Conservation (phyloP, 179 eudicot genomes). For the Silene vulgaris region DNA sequence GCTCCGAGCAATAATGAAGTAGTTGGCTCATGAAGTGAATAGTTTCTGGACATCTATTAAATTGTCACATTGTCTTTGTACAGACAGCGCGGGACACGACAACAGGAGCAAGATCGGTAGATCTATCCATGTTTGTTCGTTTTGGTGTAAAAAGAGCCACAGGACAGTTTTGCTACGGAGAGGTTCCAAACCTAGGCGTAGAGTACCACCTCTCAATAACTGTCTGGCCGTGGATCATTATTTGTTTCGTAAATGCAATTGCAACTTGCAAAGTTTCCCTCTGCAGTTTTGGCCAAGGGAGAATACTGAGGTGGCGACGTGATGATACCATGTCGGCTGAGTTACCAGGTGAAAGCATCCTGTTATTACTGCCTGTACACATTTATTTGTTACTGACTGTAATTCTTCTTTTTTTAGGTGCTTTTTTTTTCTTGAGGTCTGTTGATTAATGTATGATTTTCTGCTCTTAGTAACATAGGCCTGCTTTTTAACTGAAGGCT, state of each 20-base stretch:
- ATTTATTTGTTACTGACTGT: conserved; percentile 18
- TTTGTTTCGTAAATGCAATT: no score
- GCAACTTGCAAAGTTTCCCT: no score
- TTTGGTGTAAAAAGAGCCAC: neutral
- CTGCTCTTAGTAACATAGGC: neutral
- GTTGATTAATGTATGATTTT: neutral
- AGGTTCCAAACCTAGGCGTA: neutral
- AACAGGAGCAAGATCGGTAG: neutral
- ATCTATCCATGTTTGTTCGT: neutral
- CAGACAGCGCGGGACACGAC: neutral
- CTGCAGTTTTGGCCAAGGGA: neutral
- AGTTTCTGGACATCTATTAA: conserved; percentile 7
- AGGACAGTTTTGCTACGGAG: neutral
- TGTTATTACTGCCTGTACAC: conserved; percentile 8
- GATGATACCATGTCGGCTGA: neutral
- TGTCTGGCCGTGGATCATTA: no score
- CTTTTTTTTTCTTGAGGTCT: neutral
- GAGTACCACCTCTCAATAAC: neutral
- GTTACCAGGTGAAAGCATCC: neutral
- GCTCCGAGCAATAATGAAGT: conserved; percentile 35
- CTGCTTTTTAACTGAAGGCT: neutral
- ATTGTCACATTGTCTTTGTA: neutral
- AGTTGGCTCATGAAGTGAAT: conserved; percentile 19
- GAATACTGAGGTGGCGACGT: neutral
- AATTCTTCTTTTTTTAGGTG: neutral